A percentile compares a stretch with the other conserved stretches of the same genome.
Evolutionary conservation across 495 filamentous ascomycete genomes (phyloP).

Genomic region (Hypoxylon intermedium): DNA sequence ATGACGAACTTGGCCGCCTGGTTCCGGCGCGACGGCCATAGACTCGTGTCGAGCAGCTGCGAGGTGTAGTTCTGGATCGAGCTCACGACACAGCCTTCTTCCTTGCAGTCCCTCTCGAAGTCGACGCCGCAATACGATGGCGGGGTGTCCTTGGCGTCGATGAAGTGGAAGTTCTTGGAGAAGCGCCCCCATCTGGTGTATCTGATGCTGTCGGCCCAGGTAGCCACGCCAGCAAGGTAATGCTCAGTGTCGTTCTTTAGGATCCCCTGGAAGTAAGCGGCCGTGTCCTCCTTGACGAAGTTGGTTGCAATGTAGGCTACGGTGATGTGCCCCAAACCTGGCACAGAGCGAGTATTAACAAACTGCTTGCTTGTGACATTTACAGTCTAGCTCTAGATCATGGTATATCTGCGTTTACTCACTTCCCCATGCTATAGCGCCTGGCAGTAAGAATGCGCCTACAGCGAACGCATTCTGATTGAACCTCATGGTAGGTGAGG

Average conservation of each 20-base stretch:
- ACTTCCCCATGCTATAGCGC: conserved; percentile 49
- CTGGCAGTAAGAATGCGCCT: conserved; percentile 40
- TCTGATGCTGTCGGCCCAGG: conserved; percentile 69
- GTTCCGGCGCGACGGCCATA: conserved; percentile 48
- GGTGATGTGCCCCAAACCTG: conserved; percentile 66
- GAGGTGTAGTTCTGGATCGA: conserved; percentile 67
- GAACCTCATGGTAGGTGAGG: conserved; percentile 30
- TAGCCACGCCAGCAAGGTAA: conserved; percentile 66
- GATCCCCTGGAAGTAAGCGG: conserved; percentile 51
- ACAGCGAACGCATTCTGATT: conserved; percentile 28
- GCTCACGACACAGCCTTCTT: conserved; percentile 66
- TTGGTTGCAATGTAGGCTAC: conserved; percentile 61
- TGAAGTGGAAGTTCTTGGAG: conserved; percentile 70
- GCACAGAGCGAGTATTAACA: conserved; percentile 8
- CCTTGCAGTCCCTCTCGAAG: conserved; percentile 67
- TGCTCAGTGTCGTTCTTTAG: conserved; percentile 55
- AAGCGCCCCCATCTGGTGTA: conserved; percentile 66
- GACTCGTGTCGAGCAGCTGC: conserved; percentile 51
- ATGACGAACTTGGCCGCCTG: conserved; percentile 69
- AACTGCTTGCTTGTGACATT: neutral
- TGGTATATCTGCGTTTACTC: conserved; percentile 22
- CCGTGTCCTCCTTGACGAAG: conserved; percentile 51
- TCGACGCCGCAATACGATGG: conserved; percentile 65
- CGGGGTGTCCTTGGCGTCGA: conserved; percentile 72
- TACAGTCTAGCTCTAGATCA: neutral